These are phyloP conservation scores for Boechera divaricarpa DNA, from an alignment of 345 rosid species.

Conservation along the genomic window DNA sequence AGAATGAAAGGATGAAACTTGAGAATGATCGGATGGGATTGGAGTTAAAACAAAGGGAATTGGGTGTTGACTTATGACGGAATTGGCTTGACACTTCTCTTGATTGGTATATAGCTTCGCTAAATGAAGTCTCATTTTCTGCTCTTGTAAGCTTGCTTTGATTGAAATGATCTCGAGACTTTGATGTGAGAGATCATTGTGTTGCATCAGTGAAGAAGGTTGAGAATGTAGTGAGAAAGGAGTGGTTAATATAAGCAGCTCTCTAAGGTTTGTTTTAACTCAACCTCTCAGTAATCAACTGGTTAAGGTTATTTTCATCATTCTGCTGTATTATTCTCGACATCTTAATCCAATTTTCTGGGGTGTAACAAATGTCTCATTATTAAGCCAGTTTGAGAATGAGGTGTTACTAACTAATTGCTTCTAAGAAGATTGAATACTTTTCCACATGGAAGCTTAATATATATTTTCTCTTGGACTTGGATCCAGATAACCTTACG, in stretches of 20 bases:
- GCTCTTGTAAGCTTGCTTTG: conserved; percentile 17
- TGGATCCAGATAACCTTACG: not conserved
- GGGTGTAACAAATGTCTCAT: conserved; percentile 15
- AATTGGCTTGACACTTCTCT: not conserved
- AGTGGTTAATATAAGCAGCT: conserved; percentile 8
- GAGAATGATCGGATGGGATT: conserved; percentile 80
- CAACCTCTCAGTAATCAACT: not conserved
- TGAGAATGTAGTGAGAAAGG: conserved; percentile 10
- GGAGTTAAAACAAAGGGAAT: conserved; percentile 63
- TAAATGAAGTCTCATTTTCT: not conserved
- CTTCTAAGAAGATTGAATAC: not conserved
- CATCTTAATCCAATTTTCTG: conserved; percentile 16
- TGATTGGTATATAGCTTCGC: conserved; percentile 21
- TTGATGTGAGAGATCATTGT: conserved; percentile 40
- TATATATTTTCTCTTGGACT: not conserved
- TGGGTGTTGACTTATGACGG: conserved; percentile 30
- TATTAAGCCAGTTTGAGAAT: not conserved
- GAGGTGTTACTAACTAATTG: not conserved
- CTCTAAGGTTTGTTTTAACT: not conserved
- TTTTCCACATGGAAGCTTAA: not conserved
- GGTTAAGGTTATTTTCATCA: not conserved
- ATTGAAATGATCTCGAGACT: conserved; percentile 28
- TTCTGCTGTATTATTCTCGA: conserved; percentile 20
- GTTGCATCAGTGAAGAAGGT: conserved; percentile 15
- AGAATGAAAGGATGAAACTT: conserved; percentile 90